phyloP scores from a whole-genome alignment of 306 rosid species.

The Neltuma alba region DNA sequence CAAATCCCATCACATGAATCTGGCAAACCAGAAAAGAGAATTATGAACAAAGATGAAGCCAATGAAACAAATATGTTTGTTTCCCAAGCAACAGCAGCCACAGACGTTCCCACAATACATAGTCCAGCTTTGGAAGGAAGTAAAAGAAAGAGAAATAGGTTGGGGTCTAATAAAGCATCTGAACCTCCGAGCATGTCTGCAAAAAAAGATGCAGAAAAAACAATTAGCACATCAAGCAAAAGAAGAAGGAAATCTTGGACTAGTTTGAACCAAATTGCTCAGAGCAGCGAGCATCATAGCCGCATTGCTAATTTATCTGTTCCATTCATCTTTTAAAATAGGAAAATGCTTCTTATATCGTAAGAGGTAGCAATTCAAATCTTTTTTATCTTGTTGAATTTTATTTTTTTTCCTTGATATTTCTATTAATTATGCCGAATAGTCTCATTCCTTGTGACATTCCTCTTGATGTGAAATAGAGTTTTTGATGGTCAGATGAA shows the following conservation, averaged over 20 bases:
- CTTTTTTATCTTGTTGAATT: not conserved
- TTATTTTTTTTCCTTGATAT: not conserved
- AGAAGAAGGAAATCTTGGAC: conserved; percentile 72
- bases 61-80: conserved; percentile 28
- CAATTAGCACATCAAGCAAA: conserved; percentile 46
- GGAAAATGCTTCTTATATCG: not conserved
- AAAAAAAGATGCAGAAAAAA: conserved; percentile 40
- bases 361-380: not conserved
- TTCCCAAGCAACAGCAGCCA: conserved; percentile 15
- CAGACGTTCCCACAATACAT: conserved; percentile 13
- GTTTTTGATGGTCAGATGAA: not conserved
- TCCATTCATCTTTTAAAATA: conserved; percentile 50
- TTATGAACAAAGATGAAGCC: conserved; percentile 24
- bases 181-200: conserved; percentile 38
- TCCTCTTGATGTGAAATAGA: not conserved
- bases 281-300: conserved; percentile 38
- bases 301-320: conserved; percentile 38
- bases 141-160: conserved; percentile 53
- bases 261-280: conserved; percentile 75
- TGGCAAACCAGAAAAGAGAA: conserved; percentile 35
- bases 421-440: not conserved
- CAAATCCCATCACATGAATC: conserved; percentile 10
- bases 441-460: not conserved
- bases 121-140: conserved; percentile 42
- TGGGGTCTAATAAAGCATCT: conserved; percentile 38